phyloP scores from a whole-genome alignment of 495 filamentous ascomycete species.

The Lasiosphaeria hispida region DNA sequence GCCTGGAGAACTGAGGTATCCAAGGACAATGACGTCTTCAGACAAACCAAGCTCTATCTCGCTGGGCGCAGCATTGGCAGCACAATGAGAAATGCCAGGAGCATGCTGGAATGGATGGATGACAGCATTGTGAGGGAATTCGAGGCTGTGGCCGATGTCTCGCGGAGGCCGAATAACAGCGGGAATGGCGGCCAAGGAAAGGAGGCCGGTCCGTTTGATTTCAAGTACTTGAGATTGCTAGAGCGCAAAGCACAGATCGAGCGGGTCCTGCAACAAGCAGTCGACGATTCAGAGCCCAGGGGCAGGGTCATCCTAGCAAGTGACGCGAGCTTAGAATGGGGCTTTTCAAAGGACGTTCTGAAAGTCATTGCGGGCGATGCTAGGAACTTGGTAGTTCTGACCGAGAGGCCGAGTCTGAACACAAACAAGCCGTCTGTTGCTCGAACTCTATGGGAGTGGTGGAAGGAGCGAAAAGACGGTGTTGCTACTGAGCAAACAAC shows the following conservation, averaged over 20 bases:
- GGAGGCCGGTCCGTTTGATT: conserved; percentile 78
- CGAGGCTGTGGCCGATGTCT: conserved; percentile 65
- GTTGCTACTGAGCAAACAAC: conserved; percentile 56
- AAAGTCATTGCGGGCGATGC: conserved; percentile 67
- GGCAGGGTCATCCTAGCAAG: conserved; percentile 86
- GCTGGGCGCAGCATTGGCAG: conserved; percentile 76
- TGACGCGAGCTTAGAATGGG: conserved; percentile 88
- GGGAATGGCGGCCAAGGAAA: conserved; percentile 38
- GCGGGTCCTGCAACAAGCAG: conserved; percentile 47
- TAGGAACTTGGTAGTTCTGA: conserved; percentile 80
- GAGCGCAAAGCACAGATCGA: conserved; percentile 73
- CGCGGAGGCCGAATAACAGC: conserved; percentile 45
- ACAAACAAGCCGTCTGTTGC: conserved; percentile 47
- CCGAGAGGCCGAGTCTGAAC: conserved; percentile 57
- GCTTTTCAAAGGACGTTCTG: conserved; percentile 87
- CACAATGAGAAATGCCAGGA: conserved; percentile 83
- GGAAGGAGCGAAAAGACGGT: conserved; percentile 62
- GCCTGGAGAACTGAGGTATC: conserved; percentile 69
- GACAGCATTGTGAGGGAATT: conserved; percentile 88
- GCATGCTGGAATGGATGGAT: conserved; percentile 99
- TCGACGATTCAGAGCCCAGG: conserved; percentile 36
- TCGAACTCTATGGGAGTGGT: conserved; percentile 68
- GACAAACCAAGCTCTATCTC: conserved; percentile 71
- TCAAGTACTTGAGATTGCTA: conserved; percentile 77
- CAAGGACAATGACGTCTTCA: conserved; percentile 62